Evolutionary conservation across 768 basidiomycete species (phyloP), one percentile per base, ranked within the genome.

Genomic region (Lanmaoa pseudosensibilis): DNA sequence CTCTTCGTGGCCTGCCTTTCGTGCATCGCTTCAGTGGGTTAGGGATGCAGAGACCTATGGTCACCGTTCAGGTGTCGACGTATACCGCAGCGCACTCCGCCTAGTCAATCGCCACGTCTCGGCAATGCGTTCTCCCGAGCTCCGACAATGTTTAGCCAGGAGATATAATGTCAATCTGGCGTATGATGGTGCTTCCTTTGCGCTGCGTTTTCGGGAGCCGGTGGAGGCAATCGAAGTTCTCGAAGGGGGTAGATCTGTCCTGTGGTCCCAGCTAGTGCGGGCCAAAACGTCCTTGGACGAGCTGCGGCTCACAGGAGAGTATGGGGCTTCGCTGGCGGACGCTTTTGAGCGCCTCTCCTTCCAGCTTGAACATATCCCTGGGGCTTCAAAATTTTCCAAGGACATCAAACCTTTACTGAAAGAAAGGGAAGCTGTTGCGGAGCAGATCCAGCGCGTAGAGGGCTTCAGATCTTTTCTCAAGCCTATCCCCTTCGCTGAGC

Each of bases 191-290:
- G 68, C 70, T 2, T 61, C 70, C 4, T 65, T 69, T 34, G 62
- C 69, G 1, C 39, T 72, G 47, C 63, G 65, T 43, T 61, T 56
- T 50, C 56, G 56, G 12, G 56, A 68, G 5, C 61, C 53, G n/a
- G 37, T 58, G 7, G 65, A 64, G 40, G 74, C 70, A 1, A 48
- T 76, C 21, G 73, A 72, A 43, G 45, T 57, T 2, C 61, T 76
- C 6, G 75, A 75, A 45, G 51, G 55, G 13, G 74, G 71, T 4
- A 63, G 75, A 16, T 68, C 68, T 5, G n/a, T 73, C 9, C 32
- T 75, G 49, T 76, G 74, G 75, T 58, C 62, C 16, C 74, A 76
- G 36, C 55, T 70, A 1, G 68, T 61, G 47, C 69, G 65, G 19
- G 64, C 49, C 9, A 62, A 60, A 33, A 67, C 65, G 7, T 52